Base-by-base conservation (phyloP, 345 rosid species). In the Moricandia moricandioides region DNA sequence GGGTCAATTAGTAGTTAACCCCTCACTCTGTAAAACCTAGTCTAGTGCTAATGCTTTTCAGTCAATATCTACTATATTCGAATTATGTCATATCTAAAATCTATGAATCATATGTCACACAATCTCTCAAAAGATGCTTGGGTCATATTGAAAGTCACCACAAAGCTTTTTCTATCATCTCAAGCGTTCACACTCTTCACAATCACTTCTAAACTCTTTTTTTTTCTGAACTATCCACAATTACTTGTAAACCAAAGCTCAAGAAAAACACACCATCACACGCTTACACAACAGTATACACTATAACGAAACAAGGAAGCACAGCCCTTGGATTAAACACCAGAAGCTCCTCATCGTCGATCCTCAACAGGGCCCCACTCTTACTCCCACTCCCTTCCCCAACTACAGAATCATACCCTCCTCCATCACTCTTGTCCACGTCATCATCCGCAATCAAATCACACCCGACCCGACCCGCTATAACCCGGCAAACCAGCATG, bases 281-380 rank as follows among this genome's bases (percentile, higher is more conserved):
- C 31, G 71, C 69, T 71, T 77, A 73, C 70, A n/a, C n/a, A n/a
- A 77, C 83, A 39, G 89, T 80, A 75, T 90, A 95, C 70, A 95
- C 97, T 14, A 95, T 90, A 39, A 89, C 91, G 65, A 92, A 95
- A 85, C 98, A 95, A 72, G 99, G 97, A 79, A 95, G 98, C 83
- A 92, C 94, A 58, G 98, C 97, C 92, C 96, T 88, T 18, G 99
- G 99, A 86, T 92, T 92, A 75, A 90, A 92, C 73, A 95, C 94
- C 39, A 88, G 7, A 16, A 95, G 82, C 84, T 92, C 99, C 66
- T 92, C 94, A 14, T 90, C 96, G 58, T 92, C 97, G 76, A 86
- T 10, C 66, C 87, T 87, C 7, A 78, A 24, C 18, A 79, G 67
- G 71, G 79, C 69, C 81, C 84, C 86, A 64, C 86, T 66, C 29